Conservation (phyloP, 108 stramenopile genomes). For the Thalassiosira profunda region DNA sequence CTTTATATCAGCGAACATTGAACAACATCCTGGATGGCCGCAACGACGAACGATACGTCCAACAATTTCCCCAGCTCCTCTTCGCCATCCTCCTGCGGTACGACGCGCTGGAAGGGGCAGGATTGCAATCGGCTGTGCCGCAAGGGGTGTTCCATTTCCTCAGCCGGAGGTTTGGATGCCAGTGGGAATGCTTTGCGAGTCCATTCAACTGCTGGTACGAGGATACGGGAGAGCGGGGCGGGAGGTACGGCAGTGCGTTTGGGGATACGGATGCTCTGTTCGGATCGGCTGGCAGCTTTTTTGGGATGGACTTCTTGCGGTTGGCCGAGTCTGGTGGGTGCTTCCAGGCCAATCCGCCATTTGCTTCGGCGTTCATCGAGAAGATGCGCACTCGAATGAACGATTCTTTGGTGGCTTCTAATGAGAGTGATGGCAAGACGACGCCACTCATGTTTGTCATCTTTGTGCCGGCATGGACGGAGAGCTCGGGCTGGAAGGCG, state of each 20-base stretch:
- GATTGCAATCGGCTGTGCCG: slow-evolving; percentile 83
- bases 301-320: slow-evolving; percentile 58
- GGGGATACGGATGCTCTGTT: slow-evolving; percentile 80
- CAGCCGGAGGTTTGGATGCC: slow-evolving; percentile 61
- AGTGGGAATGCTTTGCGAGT: slow-evolving; percentile 91
- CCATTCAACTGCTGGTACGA: slow-evolving; percentile 90
- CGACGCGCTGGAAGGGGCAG: slow-evolving; percentile 87
- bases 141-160: slow-evolving; percentile 81
- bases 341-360: slow-evolving; percentile 93
- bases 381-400: slow-evolving; percentile 72
- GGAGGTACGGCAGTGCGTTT: slow-evolving; percentile 71
- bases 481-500: slow-evolving; percentile 75
- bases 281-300: slow-evolving; percentile 83
- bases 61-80: slow-evolving; percentile 44
- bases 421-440: not conserved
- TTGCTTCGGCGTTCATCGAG: slow-evolving; percentile 77
- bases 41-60: slow-evolving; percentile 8
- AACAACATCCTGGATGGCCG: slow-evolving; percentile 3
- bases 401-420: slow-evolving; percentile 9
- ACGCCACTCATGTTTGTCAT: slow-evolving; percentile 86
- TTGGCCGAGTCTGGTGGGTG: slow-evolving; percentile 48
- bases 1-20: slow-evolving; percentile 45
- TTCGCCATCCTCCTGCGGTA: slow-evolving; percentile 75
- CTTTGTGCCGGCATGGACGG: slow-evolving; percentile 92
- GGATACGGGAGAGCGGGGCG: slow-evolving; percentile 6